Evolutionary conservation across 305 asterid genomes (phyloP).

Genomic region (Ilex paraguariensis): DNA sequence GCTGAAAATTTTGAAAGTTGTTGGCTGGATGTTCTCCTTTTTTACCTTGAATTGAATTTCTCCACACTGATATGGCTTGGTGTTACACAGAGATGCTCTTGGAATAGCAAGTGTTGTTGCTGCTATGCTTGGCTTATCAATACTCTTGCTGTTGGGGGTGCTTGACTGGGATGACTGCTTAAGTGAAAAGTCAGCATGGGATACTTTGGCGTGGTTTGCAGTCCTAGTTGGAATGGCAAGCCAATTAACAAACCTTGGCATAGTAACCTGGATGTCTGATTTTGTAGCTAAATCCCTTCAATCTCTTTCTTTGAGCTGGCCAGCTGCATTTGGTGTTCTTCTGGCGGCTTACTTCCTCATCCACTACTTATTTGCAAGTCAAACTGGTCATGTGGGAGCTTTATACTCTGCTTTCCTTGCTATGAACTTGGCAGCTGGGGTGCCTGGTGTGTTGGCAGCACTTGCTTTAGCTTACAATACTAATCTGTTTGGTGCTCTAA

Average conservation of each 20-base stretch:
- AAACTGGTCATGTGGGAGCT: constrained; percentile 96
- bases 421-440: constrained; percentile 91
- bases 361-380: constrained; percentile 96
- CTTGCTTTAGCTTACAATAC: constrained; percentile 82
- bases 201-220: constrained; percentile 95
- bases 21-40: no score
- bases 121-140: constrained; percentile 95
- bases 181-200: constrained; percentile 96
- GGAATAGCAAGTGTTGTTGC: constrained; percentile 91
- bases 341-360: constrained; percentile 82
- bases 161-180: constrained; percentile 92
- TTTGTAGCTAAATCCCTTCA: constrained; percentile 70
- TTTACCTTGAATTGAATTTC: no score
- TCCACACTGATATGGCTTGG: background rate
- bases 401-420: constrained; percentile 93
- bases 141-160: constrained; percentile 71
- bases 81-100: constrained; percentile 64
- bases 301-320: constrained; percentile 86
- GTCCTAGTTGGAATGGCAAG: constrained; percentile 95
- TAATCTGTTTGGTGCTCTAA: constrained; percentile 83
- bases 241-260: constrained; percentile 82
- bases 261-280: constrained; percentile 81
- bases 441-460: constrained; percentile 80
- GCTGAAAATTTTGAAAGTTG: no score
- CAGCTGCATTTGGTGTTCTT: constrained; percentile 81